Evolutionary conservation across 306 rosid species (phyloP), one percentile per base, ranked within the genome.

Genomic region (Lotus japonicus): DNA sequence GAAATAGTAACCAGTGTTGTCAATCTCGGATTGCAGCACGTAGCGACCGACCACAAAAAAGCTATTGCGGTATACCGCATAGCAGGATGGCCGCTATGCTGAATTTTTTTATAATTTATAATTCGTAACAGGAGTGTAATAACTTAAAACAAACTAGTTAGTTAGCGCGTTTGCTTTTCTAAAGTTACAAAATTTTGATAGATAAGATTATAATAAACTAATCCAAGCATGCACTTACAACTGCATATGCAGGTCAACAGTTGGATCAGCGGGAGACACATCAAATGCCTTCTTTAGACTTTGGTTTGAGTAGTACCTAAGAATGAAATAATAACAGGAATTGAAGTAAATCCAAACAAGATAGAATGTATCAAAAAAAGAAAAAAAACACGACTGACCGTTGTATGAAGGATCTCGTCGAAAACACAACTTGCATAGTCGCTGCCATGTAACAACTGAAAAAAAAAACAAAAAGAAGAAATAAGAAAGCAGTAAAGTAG

Each of bases 371-470:
- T 58, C 23, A 7, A 11, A 61, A 23, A 17, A 14, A 31, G 7
- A 31, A 31, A 38, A 19, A 54, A 31, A 57, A 19, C 63, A 70
- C 52, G 51, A 78, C 86, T 49, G 44, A 90, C 98, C 89, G 52
- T 59, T 86, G 76, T 73, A 56, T 66, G 87, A 94, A 94, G 17
- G 95, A 77, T 44, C 13, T 71, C 21, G 97, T 87, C 68, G 98
- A 84, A 76, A 86, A 81, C 39, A 94, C 92, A 41, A 88, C 92
- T 86, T 94, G 98, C 90, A 94, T 88, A 39, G 92, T 90, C 45
- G 98, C 97, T 48, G 98, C 97, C 83, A 94, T 61, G 74, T 94
- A 94, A 84, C 99, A 94, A 78, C 99, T 92, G 89, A 77, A 84
- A 73, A 79, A 73, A 79, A 88, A 76, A 65, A 70, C 35, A 54